These are phyloP conservation scores for Nadsonia starkeyi-henricii DNA, from an alignment of 1,139 yeast genomes.

Conservation along the genomic window DNA sequence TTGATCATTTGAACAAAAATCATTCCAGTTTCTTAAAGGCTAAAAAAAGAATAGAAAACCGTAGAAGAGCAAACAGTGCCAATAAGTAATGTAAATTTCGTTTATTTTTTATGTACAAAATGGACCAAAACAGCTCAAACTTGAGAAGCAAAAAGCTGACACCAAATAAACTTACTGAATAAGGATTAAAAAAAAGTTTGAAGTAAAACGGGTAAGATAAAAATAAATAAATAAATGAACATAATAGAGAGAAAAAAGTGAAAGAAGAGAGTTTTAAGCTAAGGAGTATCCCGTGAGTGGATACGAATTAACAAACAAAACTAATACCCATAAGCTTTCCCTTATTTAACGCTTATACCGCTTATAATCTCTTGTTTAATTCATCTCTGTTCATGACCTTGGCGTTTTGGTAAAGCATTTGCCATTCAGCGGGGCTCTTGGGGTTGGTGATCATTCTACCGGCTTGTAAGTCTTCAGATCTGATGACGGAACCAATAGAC, in stretches of 20 bases:
- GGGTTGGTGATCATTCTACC: conserved; percentile 3
- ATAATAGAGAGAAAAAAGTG: background rate
- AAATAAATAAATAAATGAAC: background rate
- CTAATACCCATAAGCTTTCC: no score
- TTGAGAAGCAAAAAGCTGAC: background rate
- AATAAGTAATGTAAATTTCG: background rate
- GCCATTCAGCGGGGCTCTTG: conserved; percentile 6
- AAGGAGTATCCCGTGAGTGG: no score
- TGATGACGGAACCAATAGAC: conserved; percentile 80
- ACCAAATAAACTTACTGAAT: background rate
- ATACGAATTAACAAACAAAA: no score
- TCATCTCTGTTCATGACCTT: conserved; percentile 39
- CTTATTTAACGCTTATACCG: no score
- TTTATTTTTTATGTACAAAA: background rate
- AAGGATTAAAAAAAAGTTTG: background rate
- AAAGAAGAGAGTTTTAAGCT: no score
- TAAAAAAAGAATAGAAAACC: no score
- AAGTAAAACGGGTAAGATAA: background rate
- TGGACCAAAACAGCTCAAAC: background rate
- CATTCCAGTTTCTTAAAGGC: no score
- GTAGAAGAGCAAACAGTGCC: no score
- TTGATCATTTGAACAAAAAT: no score
- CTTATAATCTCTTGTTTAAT: background rate
- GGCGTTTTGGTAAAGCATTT: conserved; percentile 62
- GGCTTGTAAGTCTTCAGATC: conserved; percentile 41